phyloP scores from a whole-genome alignment of 1,139 yeast species.

The Maudiozyma humilis region DNA sequence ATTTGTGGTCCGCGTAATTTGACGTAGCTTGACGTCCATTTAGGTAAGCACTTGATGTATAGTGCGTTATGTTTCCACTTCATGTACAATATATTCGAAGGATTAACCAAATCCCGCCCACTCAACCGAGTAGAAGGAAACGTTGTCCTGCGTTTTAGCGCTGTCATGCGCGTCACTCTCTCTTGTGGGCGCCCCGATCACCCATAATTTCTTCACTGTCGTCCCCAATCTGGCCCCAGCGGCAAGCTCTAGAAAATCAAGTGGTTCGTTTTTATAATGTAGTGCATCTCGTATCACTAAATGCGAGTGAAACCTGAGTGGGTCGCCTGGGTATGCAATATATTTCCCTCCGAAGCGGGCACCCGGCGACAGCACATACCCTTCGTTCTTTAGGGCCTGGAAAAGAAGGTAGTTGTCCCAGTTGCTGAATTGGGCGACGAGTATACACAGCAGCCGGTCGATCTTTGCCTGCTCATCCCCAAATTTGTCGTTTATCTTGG shows the following conservation, averaged over 20 bases:
- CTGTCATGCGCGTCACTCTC: conserved; percentile 9
- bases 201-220: conserved; percentile 82
- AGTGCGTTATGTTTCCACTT: too few relatives aligned
- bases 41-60: too few relatives aligned
- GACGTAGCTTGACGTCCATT: too few relatives aligned
- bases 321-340: conserved; percentile 92
- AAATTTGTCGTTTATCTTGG: background rate
- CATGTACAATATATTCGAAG: too few relatives aligned
- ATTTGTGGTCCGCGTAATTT: too few relatives aligned
- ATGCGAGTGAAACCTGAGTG: conserved; percentile 83
- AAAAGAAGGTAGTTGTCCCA: conserved; percentile 17
- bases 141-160: conserved; percentile 15
- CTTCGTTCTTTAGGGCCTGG: conserved; percentile 12
- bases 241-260: conserved; percentile 50
- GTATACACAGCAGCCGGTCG: conserved; percentile 2
- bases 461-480: background rate
- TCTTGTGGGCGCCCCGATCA: conserved; percentile 43
- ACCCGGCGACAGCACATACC: conserved; percentile 57
- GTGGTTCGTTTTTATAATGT: conserved; percentile 42
- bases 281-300: conserved; percentile 52
- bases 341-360: conserved; percentile 83
- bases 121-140: conserved; percentile 52
- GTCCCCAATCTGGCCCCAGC: conserved; percentile 89
- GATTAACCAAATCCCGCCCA: conserved; percentile 39
- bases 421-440: conserved; percentile 8